phyloP scores from a whole-genome alignment of 2,329 filamentous ascomycete species.

The Bipolaris cookei region DNA sequence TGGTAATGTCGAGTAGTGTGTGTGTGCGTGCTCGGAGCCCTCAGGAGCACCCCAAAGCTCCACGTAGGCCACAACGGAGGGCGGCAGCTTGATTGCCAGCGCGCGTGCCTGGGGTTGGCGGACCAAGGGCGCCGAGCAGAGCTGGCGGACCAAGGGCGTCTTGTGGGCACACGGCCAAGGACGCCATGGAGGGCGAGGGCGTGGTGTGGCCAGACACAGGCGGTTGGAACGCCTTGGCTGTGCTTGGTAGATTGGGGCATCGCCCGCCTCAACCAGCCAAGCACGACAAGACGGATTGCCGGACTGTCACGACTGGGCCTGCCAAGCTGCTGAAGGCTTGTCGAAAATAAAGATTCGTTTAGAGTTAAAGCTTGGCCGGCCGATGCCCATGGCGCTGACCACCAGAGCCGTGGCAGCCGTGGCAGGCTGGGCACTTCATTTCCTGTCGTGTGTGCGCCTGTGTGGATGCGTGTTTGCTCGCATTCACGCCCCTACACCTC shows the following conservation, averaged over 20 bases:
- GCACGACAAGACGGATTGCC: conserved; percentile 37
- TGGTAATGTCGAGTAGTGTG: conserved; percentile 6
- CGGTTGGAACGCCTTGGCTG: conserved; percentile 27
- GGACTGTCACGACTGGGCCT: conserved; percentile 24
- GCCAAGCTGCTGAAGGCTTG: conserved; percentile 46
- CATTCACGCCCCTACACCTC: too few species aligned
- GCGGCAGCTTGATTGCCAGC: background rate
- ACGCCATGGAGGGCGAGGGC: conserved; percentile 19
- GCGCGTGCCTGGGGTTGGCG: too few species aligned
- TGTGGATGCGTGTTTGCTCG: background rate
- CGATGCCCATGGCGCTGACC: conserved; percentile 25
- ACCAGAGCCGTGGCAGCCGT: conserved; percentile 23
- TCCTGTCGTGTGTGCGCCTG: background rate
- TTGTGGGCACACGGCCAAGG: conserved; percentile 32
- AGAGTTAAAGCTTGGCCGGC: conserved; percentile 44
- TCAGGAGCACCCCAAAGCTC: too few species aligned
- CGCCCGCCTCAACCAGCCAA: conserved; percentile 21
- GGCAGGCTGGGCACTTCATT: conserved; percentile 21
- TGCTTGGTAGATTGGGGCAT: conserved; percentile 24
- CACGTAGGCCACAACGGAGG: conserved; percentile 20
- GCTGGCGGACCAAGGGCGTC: conserved; percentile 4
- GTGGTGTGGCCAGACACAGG: conserved; percentile 19
- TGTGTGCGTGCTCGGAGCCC: too few species aligned
- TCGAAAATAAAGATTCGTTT: conserved; percentile 44
- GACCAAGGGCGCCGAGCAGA: conserved; percentile 11